Base-by-base conservation (phyloP, 1,284 basidiomycete genomes). In the Omphalotus olearius region DNA sequence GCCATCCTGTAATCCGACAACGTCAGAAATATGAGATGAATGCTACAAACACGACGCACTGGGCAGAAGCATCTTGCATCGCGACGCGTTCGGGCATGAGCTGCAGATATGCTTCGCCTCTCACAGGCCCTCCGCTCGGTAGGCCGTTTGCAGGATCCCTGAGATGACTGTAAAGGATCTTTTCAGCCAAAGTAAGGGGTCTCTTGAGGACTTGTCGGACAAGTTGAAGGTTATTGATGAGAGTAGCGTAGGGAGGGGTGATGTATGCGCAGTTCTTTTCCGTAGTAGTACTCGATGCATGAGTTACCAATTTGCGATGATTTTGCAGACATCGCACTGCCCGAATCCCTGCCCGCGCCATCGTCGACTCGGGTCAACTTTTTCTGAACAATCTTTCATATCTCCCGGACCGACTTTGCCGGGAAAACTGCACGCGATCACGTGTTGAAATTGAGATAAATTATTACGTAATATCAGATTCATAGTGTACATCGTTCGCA, bases 61-160 rank as follows among this genome's bases (percentile, higher is more conserved):
- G 97, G 45, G 97, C 97, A 45, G 94, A 98, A 40, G 97, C 97
- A 71, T 98, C 94, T 69, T 99, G 97, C 93, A 99, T 98, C 30
- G 97, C 97, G 20, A 99, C 94, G 57, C 97, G 78, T 69, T 98
- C 91, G 5, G 96, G 94, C 55, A 75, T 78, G 39, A 99, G 80
- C 69, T 94, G 94, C 50, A 98, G 76, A 70, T 99, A 98, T 23
- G 84, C 79, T 68, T 95, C 85, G 36, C 96, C 96, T 60, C 96
- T 78, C 39, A 93, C 78, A 52, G 73, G 79, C 18, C 83, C 82
- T 45, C 82, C 82, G 47, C 80, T 25, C n/a, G 42, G 40, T 3
- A 56, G 40, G n/a, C 55, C 48, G 45, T 51, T 53, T 1, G 47
- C 81, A 6, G 93, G 92, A 58, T 95, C 83, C 59, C 83, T 70